A percentile compares a stretch with the other conserved stretches of the same genome.
Evolutionary conservation across 1,284 basidiomycete genomes (phyloP).

Genomic region (Amylostereum areolatum): DNA sequence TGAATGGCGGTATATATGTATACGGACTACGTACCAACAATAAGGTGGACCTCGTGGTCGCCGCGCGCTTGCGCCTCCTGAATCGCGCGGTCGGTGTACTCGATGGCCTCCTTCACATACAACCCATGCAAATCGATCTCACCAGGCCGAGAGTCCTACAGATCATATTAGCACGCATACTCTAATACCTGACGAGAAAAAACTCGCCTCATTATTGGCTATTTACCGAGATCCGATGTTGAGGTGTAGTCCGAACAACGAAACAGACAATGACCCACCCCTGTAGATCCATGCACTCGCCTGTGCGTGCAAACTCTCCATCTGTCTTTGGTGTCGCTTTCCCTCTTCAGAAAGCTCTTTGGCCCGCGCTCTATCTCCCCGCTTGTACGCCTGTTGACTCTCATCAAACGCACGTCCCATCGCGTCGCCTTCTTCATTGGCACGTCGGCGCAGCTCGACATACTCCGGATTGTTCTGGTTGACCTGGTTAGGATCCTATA

Average conservation of each 20-base stretch:
- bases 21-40: constrained; percentile 62
- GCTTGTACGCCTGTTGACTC: constrained; percentile 61
- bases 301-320: constrained; percentile 79
- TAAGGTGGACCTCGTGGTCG: constrained; percentile 70
- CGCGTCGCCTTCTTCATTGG: constrained; percentile 66
- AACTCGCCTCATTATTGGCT: constrained; percentile 4
- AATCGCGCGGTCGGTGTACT: constrained; percentile 64
- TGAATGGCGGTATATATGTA: neutral
- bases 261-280: constrained; percentile 45
- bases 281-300: constrained; percentile 89
- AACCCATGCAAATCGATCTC: constrained; percentile 90
- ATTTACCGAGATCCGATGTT: neutral
- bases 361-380: constrained; percentile 73
- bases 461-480: constrained; percentile 74
- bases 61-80: constrained; percentile 62
- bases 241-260: neutral
- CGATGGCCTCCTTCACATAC: constrained; percentile 90
- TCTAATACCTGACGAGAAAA: neutral
- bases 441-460: constrained; percentile 60
- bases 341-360: constrained; percentile 84
- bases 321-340: constrained; percentile 74
- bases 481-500: constrained; percentile 53
- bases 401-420: constrained; percentile 69
- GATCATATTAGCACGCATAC: neutral
- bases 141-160: constrained; percentile 59